phyloP scores from a whole-genome alignment of 2,329 filamentous ascomycete species.

The Fusarium poae region DNA sequence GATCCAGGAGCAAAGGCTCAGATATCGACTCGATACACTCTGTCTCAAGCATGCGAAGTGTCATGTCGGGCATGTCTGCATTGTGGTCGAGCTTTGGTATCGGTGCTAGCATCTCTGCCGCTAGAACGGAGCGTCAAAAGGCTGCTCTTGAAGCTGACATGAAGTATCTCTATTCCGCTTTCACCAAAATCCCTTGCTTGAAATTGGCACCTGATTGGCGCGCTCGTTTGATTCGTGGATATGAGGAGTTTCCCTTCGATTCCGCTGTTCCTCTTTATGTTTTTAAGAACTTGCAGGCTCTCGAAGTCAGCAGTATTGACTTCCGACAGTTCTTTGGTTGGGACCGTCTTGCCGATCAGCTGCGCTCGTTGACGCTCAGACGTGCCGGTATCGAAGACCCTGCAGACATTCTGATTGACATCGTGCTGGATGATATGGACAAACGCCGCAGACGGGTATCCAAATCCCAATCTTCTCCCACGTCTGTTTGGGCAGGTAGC shows the following conservation, averaged over 20 bases:
- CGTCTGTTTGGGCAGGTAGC: conserved; percentile 73
- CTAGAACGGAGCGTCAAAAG: conserved; percentile 91
- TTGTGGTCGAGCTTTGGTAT: conserved; percentile 92
- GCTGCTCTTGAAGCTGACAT: conserved; percentile 86
- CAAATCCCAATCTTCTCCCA: conserved; percentile 85
- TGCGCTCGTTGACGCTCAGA: conserved; percentile 89
- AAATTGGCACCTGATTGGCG: conserved; percentile 92
- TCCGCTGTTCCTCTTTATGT: conserved; percentile 95
- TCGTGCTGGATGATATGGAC: conserved; percentile 97
- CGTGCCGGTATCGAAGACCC: conserved; percentile 90
- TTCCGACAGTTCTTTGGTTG: conserved; percentile 98
- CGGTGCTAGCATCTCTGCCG: conserved; percentile 80
- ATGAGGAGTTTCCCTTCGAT: conserved; percentile 98
- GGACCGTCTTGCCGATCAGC: conserved; percentile 92
- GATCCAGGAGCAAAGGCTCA: conserved; percentile 81
- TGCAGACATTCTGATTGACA: conserved; percentile 88
- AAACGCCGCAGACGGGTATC: conserved; percentile 88
- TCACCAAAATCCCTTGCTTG: conserved; percentile 96
- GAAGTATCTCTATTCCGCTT: conserved; percentile 97
- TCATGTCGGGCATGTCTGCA: conserved; percentile 96
- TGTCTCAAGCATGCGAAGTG: conserved; percentile 94
- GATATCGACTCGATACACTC: conserved; percentile 95
- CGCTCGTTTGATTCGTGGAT: conserved; percentile 88
- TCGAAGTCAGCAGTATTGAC: conserved; percentile 96
- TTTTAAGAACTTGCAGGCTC: conserved; percentile 95